phyloP scores from a whole-genome alignment of 2,329 filamentous ascomycete species.

The Pseudopyrenochaeta lycopersici region DNA sequence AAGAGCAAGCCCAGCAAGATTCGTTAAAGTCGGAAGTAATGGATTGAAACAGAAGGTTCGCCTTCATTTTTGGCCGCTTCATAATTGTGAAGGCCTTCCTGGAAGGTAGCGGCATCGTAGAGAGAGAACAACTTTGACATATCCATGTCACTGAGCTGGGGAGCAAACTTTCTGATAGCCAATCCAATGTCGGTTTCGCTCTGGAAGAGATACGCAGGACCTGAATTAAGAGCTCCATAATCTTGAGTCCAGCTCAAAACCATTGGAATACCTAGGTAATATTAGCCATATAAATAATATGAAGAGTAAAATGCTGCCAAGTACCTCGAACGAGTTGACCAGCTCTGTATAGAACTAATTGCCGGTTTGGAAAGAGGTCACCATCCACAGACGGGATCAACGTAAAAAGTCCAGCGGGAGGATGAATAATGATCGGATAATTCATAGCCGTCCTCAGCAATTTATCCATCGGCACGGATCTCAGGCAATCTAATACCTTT shows the following conservation, averaged over 20 bases:
- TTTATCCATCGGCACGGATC: background rate
- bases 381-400: background rate
- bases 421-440: background rate
- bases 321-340: background rate
- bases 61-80: constrained; percentile 6
- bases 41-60: constrained; percentile 12
- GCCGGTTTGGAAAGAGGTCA: background rate
- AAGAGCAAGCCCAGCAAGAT: constrained; percentile 22
- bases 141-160: background rate
- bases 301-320: too few species aligned
- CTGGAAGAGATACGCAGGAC: background rate
- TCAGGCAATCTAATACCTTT: background rate
- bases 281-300: too few species aligned
- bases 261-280: background rate
- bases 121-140: constrained; percentile 1
- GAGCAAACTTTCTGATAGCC: background rate
- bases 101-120: constrained; percentile 11
- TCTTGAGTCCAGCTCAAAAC: background rate
- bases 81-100: constrained; percentile 10
- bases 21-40: constrained; percentile 17
- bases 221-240: background rate
- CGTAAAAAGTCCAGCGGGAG: background rate
- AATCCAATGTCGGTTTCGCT: background rate
- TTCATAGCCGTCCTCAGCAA: background rate
- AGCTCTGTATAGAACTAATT: background rate